phyloP scores from a whole-genome alignment of 352 stramenopile genomes.

The Aphanomyces invadans region DNA sequence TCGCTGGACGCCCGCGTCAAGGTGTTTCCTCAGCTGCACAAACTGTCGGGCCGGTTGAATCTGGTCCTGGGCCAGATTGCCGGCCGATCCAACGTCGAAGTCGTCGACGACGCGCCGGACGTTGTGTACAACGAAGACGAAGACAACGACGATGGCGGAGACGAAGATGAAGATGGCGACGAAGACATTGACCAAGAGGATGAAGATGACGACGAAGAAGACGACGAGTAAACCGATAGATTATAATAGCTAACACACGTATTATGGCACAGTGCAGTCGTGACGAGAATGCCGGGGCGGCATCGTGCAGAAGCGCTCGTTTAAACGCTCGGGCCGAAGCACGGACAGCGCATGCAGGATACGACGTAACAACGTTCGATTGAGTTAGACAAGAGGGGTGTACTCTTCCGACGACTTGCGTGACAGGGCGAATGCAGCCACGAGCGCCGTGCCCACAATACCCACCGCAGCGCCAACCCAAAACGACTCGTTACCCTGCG shows the following conservation, averaged over 20 bases:
- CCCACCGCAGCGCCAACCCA: not conserved
- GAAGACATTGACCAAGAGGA: slow-evolving; percentile 30
- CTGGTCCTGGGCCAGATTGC: slow-evolving; percentile 73
- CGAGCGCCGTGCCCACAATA: not conserved
- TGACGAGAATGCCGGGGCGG: too few relatives aligned
- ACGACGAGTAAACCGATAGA: slow-evolving; percentile 31
- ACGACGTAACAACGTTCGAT: too few relatives aligned
- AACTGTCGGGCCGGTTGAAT: slow-evolving; percentile 70
- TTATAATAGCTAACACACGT: slow-evolving; percentile 38
- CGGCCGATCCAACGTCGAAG: slow-evolving; percentile 8
- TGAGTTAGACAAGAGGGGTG: not conserved
- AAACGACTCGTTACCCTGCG: not conserved
- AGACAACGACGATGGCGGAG: slow-evolving; percentile 36
- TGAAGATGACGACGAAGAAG: slow-evolving; percentile 36
- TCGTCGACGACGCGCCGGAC: slow-evolving; percentile 37
- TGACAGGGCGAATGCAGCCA: not conserved
- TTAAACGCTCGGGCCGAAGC: too few relatives aligned
- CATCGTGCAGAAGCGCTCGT: too few relatives aligned
- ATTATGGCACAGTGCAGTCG: too few relatives aligned
- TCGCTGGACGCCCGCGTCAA: slow-evolving; percentile 73
- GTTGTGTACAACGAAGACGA: slow-evolving; percentile 27
- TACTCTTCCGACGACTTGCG: not conserved
- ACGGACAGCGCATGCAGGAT: too few relatives aligned
- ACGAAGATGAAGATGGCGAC: slow-evolving; percentile 39
- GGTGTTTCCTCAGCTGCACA: slow-evolving; percentile 75